phyloP scores from a whole-genome alignment of 192 early-diverging fungal genomes.

The Entomortierella chlamydospora region DNA sequence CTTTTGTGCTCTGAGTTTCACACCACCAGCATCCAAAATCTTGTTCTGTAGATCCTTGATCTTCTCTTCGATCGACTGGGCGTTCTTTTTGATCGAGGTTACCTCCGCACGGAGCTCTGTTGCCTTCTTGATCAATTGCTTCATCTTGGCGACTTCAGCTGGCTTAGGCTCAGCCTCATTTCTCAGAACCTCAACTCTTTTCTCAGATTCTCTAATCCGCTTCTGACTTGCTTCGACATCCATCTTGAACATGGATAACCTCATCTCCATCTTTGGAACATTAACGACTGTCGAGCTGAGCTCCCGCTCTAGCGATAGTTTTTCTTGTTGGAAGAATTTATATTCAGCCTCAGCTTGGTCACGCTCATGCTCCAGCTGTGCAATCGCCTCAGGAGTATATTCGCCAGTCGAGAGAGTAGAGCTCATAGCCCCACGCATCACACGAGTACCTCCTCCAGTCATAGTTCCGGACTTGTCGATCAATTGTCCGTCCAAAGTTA shows the following conservation, averaged over 20 bases:
- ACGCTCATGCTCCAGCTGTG: constrained; percentile 68
- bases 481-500: constrained; percentile 91
- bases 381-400: constrained; percentile 65
- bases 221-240: constrained; percentile 74
- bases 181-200: constrained; percentile 69
- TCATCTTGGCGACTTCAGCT: constrained; percentile 64
- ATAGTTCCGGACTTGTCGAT: constrained; percentile 94
- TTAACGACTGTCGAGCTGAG: constrained; percentile 66
- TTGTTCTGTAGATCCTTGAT: constrained; percentile 88
- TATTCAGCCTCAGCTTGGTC: constrained; percentile 68
- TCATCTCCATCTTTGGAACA: constrained; percentile 68
- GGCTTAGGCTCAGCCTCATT: constrained; percentile 62
- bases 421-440: constrained; percentile 89
- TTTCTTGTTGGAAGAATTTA: constrained; percentile 60
- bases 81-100: constrained; percentile 64
- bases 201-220: constrained; percentile 75
- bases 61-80: constrained; percentile 75
- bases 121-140: constrained; percentile 62
- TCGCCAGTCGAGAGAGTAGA: constrained; percentile 73
- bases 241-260: constrained; percentile 77
- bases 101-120: constrained; percentile 60
- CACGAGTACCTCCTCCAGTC: constrained; percentile 87
- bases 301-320: constrained; percentile 49
- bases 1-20: constrained; percentile 87
- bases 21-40: constrained; percentile 92